Conservation (phyloP, 768 basidiomycete species). For the Solioccasus polychromus region DNA sequence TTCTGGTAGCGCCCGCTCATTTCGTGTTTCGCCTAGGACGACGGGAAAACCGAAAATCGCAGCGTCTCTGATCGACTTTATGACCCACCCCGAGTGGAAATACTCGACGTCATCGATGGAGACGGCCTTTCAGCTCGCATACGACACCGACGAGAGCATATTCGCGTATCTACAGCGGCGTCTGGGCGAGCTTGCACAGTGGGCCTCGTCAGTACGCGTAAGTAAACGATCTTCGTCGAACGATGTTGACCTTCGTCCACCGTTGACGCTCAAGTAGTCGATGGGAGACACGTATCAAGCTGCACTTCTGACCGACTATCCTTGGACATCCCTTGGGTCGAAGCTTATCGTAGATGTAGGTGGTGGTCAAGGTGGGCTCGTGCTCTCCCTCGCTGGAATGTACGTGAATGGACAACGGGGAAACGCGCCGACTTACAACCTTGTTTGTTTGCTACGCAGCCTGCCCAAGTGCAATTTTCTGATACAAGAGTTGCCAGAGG, state of each 20-base stretch:
- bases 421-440: no score
- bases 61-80: neutral
- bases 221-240: no score
- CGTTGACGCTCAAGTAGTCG: neutral
- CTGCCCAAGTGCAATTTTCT: no score
- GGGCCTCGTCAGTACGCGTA: conserved; percentile 4
- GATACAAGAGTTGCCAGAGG: no score
- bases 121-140: conserved; percentile 2
- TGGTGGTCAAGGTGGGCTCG: neutral
- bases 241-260: neutral
- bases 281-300: conserved; percentile 4
- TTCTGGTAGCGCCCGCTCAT: no score
- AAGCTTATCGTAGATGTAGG: neutral
- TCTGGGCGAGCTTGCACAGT: neutral
- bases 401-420: neutral
- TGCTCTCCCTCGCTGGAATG: conserved; percentile 2
- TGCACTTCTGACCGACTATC: conserved; percentile 5
- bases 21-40: neutral
- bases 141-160: no score
- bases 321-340: conserved; percentile 1
- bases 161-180: no score
- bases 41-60: conserved; percentile 2
- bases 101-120: conserved; percentile 2
- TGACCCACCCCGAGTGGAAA: conserved; percentile 5
- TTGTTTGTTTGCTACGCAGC: no score